Evolutionary conservation across 2,329 filamentous ascomycete genomes (phyloP).

Genomic region (Stachybotrys chartarum): DNA sequence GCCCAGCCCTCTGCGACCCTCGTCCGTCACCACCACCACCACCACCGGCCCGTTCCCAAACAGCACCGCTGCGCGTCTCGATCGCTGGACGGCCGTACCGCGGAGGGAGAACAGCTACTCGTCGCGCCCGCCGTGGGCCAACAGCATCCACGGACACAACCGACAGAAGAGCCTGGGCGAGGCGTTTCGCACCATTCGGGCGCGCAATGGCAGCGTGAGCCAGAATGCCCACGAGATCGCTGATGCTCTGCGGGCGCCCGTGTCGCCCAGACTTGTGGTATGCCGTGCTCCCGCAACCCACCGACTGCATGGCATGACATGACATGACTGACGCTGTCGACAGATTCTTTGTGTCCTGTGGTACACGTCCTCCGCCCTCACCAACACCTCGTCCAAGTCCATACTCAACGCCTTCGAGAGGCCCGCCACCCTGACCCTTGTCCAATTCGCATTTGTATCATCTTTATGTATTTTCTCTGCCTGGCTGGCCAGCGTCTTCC

Average conservation of each 20-base stretch:
- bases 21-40: neutral
- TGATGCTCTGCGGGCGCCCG: constrained; percentile 79
- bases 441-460: constrained; percentile 91
- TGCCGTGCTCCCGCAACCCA: constrained; percentile 5
- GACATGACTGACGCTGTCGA: neutral
- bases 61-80: constrained; percentile 16
- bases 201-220: constrained; percentile 75
- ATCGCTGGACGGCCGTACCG: constrained; percentile 18
- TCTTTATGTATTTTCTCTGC: constrained; percentile 78
- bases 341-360: constrained; percentile 81
- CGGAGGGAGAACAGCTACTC: constrained; percentile 14
- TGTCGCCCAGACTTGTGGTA: constrained; percentile 86
- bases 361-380: constrained; percentile 93
- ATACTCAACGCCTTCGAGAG: constrained; percentile 89
- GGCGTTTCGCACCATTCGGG: constrained; percentile 77
- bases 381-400: constrained; percentile 95
- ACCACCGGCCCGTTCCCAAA: constrained; percentile 19
- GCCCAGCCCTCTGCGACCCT: constrained; percentile 14
- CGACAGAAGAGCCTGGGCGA: constrained; percentile 84
- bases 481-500: constrained; percentile 66
- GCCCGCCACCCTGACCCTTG: constrained; percentile 82
- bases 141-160: constrained; percentile 44
- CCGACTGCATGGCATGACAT: neutral
- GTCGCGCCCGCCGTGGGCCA: constrained; percentile 14
- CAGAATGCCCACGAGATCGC: constrained; percentile 92